A percentile compares a stretch with the other conserved stretches of the same genome.
phyloP scores from a whole-genome alignment of 176 grass and related monocot genomes.

The Aegilops bicornis region DNA sequence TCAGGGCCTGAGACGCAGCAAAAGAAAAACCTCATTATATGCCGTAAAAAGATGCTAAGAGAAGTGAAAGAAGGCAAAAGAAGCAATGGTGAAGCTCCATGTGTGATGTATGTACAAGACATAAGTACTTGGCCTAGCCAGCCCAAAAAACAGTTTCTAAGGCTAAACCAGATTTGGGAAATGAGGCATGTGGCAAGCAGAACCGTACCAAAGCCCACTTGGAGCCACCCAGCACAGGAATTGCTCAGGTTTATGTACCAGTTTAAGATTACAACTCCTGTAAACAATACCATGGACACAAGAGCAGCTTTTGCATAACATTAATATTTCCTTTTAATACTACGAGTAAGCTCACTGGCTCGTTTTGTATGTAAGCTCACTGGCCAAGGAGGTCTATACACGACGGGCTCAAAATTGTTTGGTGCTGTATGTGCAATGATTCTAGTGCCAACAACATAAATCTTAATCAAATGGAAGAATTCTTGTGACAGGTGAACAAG shows the following conservation, averaged over 20 bases:
- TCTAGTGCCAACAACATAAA: conserved; percentile 23
- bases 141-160: neutral
- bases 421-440: neutral
- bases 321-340: neutral
- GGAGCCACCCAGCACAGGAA: neutral
- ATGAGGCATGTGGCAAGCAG: neutral
- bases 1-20: neutral
- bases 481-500: neutral
- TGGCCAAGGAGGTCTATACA: conserved; percentile 19
- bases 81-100: neutral
- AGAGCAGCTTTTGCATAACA: neutral
- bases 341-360: neutral
- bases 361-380: conserved; percentile 14
- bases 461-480: conserved; percentile 17
- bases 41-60: neutral
- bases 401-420: neutral
- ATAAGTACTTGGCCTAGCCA: neutral
- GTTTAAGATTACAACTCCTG: neutral
- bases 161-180: neutral
- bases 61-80: neutral
- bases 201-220: neutral
- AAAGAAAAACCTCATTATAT: neutral
- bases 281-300: neutral
- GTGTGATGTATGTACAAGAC: conserved; percentile 7
- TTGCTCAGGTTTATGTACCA: neutral